phyloP scores from a whole-genome alignment of 2,329 filamentous ascomycete species.

The Cladosporium colombiae region DNA sequence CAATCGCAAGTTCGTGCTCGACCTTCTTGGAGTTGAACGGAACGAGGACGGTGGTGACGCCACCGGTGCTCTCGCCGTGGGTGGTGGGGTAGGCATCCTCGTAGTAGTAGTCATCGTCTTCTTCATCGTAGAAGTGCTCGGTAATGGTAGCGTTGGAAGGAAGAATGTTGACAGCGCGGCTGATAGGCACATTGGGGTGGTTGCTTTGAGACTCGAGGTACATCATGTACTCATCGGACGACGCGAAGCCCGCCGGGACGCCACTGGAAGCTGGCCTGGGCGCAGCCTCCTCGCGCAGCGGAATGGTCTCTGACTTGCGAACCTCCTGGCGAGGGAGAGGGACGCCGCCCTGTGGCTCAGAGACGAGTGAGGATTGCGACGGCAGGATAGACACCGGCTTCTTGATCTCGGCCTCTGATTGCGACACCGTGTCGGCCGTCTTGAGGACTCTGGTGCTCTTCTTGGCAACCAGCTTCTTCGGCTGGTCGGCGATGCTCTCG shows the following conservation, averaged over 20 bases:
- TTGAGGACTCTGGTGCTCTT: conserved; percentile 38
- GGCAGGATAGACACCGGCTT: conserved; percentile 6
- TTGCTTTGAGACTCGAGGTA: conserved; percentile 9
- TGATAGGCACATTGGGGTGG: conserved; percentile 6
- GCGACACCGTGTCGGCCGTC: conserved; percentile 25
- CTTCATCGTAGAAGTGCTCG: conserved; percentile 45
- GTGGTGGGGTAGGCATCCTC: conserved; percentile 74
- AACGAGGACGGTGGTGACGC: conserved; percentile 65
- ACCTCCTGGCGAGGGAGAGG: conserved; percentile 27
- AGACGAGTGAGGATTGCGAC: neutral
- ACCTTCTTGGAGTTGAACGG: conserved; percentile 71
- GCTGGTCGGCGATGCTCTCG: conserved; percentile 21
- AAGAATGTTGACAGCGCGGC: conserved; percentile 11
- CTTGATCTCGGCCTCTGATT: conserved; percentile 14
- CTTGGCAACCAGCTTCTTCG: conserved; percentile 35
- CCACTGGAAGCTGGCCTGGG: conserved; percentile 19
- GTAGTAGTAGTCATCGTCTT: conserved; percentile 71
- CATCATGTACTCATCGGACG: conserved; percentile 20
- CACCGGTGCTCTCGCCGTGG: conserved; percentile 65
- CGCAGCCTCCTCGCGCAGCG: conserved; percentile 32
- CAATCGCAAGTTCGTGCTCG: conserved; percentile 70
- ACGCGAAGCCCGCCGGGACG: neutral
- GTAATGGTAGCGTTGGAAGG: conserved; percentile 12
- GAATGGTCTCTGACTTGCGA: conserved; percentile 31
- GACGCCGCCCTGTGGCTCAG: conserved; percentile 14